Conservation (phyloP, 805 yeast genomes). For the Grigorovia yakushimaensis region DNA sequence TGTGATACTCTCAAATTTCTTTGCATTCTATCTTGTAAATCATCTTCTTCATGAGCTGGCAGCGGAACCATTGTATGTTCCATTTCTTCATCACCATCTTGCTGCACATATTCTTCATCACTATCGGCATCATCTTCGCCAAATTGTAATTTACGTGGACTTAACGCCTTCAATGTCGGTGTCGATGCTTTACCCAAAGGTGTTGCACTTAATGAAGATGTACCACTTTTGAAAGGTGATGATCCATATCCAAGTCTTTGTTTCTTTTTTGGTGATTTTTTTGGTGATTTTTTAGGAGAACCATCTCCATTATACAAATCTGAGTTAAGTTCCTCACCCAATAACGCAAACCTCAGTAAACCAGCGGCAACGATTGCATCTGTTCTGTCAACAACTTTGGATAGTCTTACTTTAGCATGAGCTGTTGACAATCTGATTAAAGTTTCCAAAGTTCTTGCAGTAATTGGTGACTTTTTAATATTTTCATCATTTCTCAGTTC, state of each 20-base stretch:
- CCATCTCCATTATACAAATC: constrained; percentile 15
- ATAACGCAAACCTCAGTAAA: constrained; percentile 73
- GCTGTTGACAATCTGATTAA: constrained; percentile 91
- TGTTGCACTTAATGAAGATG: constrained; percentile 11
- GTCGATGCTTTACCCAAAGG: constrained; percentile 3
- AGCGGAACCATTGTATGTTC: constrained; percentile 20
- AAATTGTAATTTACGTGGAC: constrained; percentile 17
- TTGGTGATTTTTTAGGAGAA: constrained; percentile 16
- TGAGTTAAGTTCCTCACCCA: constrained; percentile 32
- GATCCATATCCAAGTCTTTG: constrained; percentile 10
- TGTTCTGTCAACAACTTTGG: constrained; percentile 56
- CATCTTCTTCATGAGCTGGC: constrained; percentile 26
- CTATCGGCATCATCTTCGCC: constrained; percentile 27
- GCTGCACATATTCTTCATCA: constrained; percentile 8
- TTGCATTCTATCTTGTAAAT: constrained; percentile 20
- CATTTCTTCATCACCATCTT: constrained; percentile 10
- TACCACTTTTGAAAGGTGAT: constrained; percentile 3
- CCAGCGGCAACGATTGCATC: constrained; percentile 86
- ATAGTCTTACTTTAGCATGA: constrained; percentile 90
- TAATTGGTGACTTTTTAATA: constrained; percentile 81
- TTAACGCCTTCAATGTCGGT: constrained; percentile 7
- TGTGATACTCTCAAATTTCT: constrained; percentile 25
- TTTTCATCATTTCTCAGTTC: constrained; percentile 75
- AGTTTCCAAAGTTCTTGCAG: constrained; percentile 97
- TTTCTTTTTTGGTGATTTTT: constrained; percentile 29